Evolutionary conservation across 805 yeast genomes (phyloP).

Genomic region (Metschnikowia lunata): DNA sequence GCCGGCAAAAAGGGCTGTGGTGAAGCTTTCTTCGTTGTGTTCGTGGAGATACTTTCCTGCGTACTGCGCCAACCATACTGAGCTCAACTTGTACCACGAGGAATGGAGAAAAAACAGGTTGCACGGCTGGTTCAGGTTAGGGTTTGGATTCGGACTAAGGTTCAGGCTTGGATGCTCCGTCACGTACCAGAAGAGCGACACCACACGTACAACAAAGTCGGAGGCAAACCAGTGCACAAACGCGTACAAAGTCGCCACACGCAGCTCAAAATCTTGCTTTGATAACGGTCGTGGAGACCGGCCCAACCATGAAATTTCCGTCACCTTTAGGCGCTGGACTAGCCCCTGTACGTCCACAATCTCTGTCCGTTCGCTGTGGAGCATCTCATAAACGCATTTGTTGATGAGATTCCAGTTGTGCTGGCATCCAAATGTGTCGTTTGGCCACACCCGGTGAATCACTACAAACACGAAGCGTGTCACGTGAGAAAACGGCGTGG

Average conservation of each 20-base stretch:
- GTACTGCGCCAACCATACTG: conserved; percentile 42
- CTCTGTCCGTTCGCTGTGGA: conserved; percentile 25
- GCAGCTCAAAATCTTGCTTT: conserved; percentile 39
- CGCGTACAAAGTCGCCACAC: conserved; percentile 31
- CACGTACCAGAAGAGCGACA: conserved; percentile 59
- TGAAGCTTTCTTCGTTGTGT: neutral
- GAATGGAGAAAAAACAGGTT: conserved; percentile 53
- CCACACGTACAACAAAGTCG: conserved; percentile 40
- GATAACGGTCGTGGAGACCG: conserved; percentile 24
- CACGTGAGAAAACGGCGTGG: conserved; percentile 32
- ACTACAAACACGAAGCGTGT: conserved; percentile 40
- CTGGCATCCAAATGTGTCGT: conserved; percentile 47
- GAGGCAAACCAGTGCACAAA: conserved; percentile 60
- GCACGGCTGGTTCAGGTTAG: conserved; percentile 17
- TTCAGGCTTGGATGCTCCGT: no score
- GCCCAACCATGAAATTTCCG: conserved; percentile 55
- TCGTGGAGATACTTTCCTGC: conserved; percentile 30
- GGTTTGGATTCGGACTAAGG: neutral
- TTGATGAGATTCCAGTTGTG: conserved; percentile 29
- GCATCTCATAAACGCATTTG: conserved; percentile 1
- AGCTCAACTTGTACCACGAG: conserved; percentile 48
- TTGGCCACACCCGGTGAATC: conserved; percentile 48
- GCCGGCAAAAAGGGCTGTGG: neutral
- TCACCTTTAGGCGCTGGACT: conserved; percentile 32
- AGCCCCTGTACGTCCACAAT: conserved; percentile 28